These are phyloP conservation scores for Kazachstania taianensis DNA, from an alignment of 805 yeast species.

Conservation along the genomic window DNA sequence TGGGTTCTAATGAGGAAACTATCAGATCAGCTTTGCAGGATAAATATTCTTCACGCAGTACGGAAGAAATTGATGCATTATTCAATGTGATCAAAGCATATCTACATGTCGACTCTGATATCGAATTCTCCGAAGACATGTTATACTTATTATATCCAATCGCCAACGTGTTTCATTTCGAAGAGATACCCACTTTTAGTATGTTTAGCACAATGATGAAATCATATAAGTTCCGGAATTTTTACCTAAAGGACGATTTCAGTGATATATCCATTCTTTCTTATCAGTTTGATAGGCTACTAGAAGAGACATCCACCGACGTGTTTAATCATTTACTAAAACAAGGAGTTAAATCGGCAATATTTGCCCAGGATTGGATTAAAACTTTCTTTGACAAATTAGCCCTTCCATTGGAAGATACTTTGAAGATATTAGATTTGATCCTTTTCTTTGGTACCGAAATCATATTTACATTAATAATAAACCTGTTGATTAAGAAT, in stretches of 20 bases:
- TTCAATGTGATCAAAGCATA: constrained; percentile 71
- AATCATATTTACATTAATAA: constrained; percentile 67
- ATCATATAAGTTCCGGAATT: constrained; percentile 59
- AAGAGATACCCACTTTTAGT: constrained; percentile 73
- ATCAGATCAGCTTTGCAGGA: constrained; percentile 1
- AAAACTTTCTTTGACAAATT: constrained; percentile 75
- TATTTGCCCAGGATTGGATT: constrained; percentile 97
- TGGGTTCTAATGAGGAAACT: background rate
- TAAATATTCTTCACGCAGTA: no score
- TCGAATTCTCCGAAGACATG: constrained; percentile 95
- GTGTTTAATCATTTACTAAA: constrained; percentile 65
- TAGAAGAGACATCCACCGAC: constrained; percentile 65
- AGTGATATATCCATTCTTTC: constrained; percentile 63
- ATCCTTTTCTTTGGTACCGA: constrained; percentile 85
- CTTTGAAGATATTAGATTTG: constrained; percentile 71
- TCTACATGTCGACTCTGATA: constrained; percentile 73
- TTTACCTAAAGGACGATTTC: constrained; percentile 72
- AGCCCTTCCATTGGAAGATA: constrained; percentile 78
- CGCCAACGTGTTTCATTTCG: constrained; percentile 44
- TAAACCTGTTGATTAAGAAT: constrained; percentile 63
- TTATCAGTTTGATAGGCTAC: constrained; percentile 82
- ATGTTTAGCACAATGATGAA: constrained; percentile 71
- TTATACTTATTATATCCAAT: constrained; percentile 79
- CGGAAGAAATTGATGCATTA: constrained; percentile 23
- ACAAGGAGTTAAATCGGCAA: constrained; percentile 80